Base-by-base conservation (phyloP, 768 basidiomycete species). In the Panellus pusillus region DNA sequence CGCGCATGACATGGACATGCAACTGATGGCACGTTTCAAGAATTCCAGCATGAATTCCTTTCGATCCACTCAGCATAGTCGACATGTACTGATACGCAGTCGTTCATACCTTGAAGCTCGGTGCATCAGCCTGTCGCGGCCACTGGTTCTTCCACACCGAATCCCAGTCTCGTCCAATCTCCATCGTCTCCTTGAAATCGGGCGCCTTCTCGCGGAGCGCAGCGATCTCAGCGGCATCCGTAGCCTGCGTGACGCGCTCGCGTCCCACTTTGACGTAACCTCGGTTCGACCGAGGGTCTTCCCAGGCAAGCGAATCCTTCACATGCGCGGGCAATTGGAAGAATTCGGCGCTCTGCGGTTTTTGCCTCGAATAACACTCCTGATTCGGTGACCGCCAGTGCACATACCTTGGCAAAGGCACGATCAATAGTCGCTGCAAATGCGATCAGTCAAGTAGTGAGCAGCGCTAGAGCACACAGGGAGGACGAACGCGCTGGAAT, bases 141-240 rank as follows among this genome's bases (percentile, higher is more conserved):
- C 93, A 94, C 59, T 78, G 78, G 66, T 95, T 95, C 55, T 80
- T 83, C 85, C 86, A 91, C 36, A 70, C 76, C 14, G 78, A 73
- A 60, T 89, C 90, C 83, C 87, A 88, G 53, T 95, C 91, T 20
- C 87, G 79, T 28, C 93, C 91, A 41, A 95, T 93, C 68, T 95
- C 92, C 84, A 94, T 91, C 8, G 83, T 76, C 68, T 94, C 91
- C 68, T 92, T 91, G 70, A 71, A 83, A 65, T 92, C 91, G 0
- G 92, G 91, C 0, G 91, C 83, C 54, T 82, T 83, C 53, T 72
- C 74, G n/a, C 92, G 83, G 18, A 93, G 72, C 40, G 76, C 68
- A 41, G 84, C 86, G 60, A 94, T 93, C 70, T 91, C 90, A 15
- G 75, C 69, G 9, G 82, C 77, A 68, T 91, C 82, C 29, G 78